Percentiles rank a stretch among this genome's conserved stretches.
phyloP scores from a whole-genome alignment of 2,329 filamentous ascomycete genomes.

The Curvularia verruculosa region DNA sequence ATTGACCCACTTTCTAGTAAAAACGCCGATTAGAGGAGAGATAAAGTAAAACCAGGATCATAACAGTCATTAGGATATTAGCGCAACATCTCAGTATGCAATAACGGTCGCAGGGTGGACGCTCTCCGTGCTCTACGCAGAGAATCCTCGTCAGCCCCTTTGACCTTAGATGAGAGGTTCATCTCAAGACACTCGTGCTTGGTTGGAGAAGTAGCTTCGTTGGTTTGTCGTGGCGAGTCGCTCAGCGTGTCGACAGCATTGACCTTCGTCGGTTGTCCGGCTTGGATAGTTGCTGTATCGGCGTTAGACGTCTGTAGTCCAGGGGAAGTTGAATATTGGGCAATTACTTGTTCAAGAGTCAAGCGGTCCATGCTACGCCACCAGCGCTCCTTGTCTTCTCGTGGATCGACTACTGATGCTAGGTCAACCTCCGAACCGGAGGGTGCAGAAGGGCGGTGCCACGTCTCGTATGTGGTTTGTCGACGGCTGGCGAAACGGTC shows the following conservation, averaged over 20 bases:
- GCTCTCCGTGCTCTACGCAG: neutral
- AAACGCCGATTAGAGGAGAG: neutral
- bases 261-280: conserved; percentile 1
- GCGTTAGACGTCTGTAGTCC: neutral
- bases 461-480: conserved; percentile 15
- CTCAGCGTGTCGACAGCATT: conserved; percentile 2
- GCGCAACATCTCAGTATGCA: neutral
- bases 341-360: conserved; percentile 8
- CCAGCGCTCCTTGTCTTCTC: conserved; percentile 19
- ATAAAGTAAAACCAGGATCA: neutral
- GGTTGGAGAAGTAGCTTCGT: neutral
- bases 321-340: neutral
- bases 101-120: neutral
- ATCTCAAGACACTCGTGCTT: neutral
- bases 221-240: neutral
- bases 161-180: neutral
- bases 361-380: conserved; percentile 20
- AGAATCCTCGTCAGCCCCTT: neutral
- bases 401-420: conserved; percentile 30
- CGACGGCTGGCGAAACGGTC: conserved; percentile 12
- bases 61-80: neutral
- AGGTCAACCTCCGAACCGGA: conserved; percentile 24
- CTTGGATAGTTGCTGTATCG: neutral
- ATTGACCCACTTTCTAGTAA: neutral
- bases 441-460: conserved; percentile 17